These are phyloP conservation scores for Syzygium aqueum DNA, from an alignment of 345 rosid genomes.

Conservation along the genomic window DNA sequence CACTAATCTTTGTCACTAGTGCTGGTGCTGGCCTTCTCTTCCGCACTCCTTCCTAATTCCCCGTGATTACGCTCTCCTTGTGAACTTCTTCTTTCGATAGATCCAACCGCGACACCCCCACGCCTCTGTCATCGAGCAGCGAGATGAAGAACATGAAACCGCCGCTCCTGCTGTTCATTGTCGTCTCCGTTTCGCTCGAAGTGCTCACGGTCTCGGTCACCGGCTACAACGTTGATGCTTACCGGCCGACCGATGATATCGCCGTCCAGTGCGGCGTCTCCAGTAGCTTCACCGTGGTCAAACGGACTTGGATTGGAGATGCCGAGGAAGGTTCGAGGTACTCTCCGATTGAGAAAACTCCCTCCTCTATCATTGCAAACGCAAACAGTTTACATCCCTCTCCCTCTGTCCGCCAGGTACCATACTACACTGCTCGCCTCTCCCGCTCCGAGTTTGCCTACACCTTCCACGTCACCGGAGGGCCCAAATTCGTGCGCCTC, in stretches of 20 bases:
- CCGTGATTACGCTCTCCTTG: neutral
- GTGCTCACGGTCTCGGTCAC: neutral
- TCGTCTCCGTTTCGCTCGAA: neutral
- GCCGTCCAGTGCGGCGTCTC: neutral
- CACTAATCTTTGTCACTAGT: neutral
- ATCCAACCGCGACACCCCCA: neutral
- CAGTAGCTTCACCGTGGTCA: neutral
- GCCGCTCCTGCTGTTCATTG: neutral
- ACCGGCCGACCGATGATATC: neutral
- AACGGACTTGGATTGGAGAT: conserved; percentile 14
- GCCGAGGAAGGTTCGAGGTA: neutral
- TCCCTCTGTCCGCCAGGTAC: neutral
- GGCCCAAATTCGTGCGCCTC: conserved; percentile 22
- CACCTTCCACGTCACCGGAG: conserved; percentile 11
- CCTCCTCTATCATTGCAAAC: neutral
- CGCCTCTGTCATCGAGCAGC: neutral
- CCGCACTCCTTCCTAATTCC: neutral
- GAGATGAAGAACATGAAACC: neutral
- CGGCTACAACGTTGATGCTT: neutral
- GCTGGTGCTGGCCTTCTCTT: neutral
- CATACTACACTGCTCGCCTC: conserved; percentile 17
- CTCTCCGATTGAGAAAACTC: neutral
- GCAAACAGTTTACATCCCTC: neutral
- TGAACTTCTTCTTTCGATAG: neutral
- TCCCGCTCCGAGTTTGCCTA: conserved; percentile 12